phyloP scores from a whole-genome alignment of 805 yeast genomes.

The Jamesozyma jinghongensis region DNA sequence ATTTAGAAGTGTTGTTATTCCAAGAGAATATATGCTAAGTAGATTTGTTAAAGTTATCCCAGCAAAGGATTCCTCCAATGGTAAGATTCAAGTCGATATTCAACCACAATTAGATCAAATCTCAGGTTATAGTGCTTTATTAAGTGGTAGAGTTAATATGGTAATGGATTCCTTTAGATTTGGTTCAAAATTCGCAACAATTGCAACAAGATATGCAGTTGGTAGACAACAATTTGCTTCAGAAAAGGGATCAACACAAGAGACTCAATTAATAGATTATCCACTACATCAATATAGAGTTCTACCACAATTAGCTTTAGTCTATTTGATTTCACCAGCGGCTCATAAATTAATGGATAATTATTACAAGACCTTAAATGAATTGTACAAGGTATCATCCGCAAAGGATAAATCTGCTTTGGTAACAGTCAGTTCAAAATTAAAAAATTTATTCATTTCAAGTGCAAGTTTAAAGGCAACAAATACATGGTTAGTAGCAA shows the following conservation, averaged over 20 bases:
- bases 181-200: conserved; percentile 69
- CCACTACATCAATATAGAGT: conserved; percentile 84
- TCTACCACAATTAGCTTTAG: conserved; percentile 72
- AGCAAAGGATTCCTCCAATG: conserved; percentile 50
- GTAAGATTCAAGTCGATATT: conserved; percentile 30
- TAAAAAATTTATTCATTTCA: conserved; percentile 72
- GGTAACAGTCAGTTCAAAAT: conserved; percentile 35
- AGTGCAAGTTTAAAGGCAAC: conserved; percentile 87
- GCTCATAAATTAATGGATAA: conserved; percentile 51
- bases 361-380: conserved; percentile 41
- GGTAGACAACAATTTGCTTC: conserved; percentile 76
- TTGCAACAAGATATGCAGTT: conserved; percentile 82
- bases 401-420: conserved; percentile 22
- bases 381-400: conserved; percentile 46
- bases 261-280: conserved; percentile 69
- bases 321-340: conserved; percentile 68
- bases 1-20: conserved; percentile 73
- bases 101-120: conserved; percentile 79
- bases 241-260: conserved; percentile 32
- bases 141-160: conserved; percentile 87
- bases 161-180: conserved; percentile 75
- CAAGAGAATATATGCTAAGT: conserved; percentile 73
- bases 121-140: conserved; percentile 69
- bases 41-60: conserved; percentile 64
- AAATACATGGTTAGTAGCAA: conserved; percentile 77